Percentiles rank a stretch among this genome's conserved stretches.
Evolutionary conservation across 1,139 yeast species (phyloP).

Genomic region (Yamadazyma friedrichii): DNA sequence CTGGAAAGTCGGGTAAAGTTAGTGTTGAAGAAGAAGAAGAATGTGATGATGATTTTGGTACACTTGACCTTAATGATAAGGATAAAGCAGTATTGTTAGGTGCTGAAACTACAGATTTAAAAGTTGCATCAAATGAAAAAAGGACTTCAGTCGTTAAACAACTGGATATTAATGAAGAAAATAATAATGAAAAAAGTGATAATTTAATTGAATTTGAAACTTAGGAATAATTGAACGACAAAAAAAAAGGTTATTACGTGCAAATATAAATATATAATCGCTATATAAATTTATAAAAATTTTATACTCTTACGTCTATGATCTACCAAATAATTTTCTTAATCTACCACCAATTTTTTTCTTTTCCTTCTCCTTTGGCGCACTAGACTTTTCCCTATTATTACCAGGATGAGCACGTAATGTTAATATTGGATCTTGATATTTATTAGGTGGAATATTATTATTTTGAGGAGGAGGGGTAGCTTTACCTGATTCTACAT

Average conservation of each 20-base stretch:
- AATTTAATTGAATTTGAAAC: constrained; percentile 32
- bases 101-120: constrained; percentile 38
- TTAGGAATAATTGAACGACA: neutral
- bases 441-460: neutral
- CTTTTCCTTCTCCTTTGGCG: constrained; percentile 37
- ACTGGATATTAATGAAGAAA: neutral
- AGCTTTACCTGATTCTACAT: constrained; percentile 56
- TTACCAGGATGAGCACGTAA: constrained; percentile 11
- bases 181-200: constrained; percentile 9
- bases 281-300: neutral
- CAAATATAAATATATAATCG: constrained; percentile 2
- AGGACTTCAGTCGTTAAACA: neutral
- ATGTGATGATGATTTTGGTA: constrained; percentile 47
- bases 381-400: constrained; percentile 10
- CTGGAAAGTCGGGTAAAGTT: constrained; percentile 20
- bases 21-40: constrained; percentile 36
- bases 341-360: constrained; percentile 52
- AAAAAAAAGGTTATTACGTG: constrained; percentile 1
- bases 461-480: neutral
- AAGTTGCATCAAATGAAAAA: constrained; percentile 15
- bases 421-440: constrained; percentile 12
- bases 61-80: constrained; percentile 44
- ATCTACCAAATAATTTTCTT: constrained; percentile 59
- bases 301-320: constrained; percentile 3
- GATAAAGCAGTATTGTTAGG: constrained; percentile 49